phyloP scores from a whole-genome alignment of 23 red algal genomes.

The Gracilariopsis chorda region DNA sequence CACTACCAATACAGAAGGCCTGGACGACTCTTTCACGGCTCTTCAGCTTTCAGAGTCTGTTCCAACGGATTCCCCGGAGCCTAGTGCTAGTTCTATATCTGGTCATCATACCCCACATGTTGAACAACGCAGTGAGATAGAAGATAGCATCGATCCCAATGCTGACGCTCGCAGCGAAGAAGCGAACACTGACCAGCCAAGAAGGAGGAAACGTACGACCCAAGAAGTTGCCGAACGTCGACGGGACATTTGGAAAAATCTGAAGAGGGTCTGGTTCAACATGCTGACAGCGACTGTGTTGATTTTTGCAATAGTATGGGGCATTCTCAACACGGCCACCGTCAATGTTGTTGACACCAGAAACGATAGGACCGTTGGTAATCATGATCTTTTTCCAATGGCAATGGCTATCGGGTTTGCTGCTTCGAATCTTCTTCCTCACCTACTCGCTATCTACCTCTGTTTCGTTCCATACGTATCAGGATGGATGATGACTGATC shows the following conservation, averaged over 20 bases:
- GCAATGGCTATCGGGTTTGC: slow-evolving; percentile 40
- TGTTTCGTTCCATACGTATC: slow-evolving; percentile 27
- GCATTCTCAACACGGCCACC: background rate
- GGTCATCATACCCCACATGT: background rate
- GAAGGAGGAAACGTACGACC: background rate
- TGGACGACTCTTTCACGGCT: background rate
- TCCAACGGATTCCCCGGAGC: background rate
- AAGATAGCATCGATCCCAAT: background rate
- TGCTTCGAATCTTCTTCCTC: background rate
- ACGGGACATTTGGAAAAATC: slow-evolving; percentile 6
- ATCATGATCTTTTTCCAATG: slow-evolving; percentile 12
- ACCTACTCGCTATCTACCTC: slow-evolving; percentile 33
- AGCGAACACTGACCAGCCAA: background rate
- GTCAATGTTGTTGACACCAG: background rate
- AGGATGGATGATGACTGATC: slow-evolving; percentile 55
- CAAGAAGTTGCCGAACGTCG: background rate
- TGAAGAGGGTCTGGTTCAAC: slow-evolving; percentile 48
- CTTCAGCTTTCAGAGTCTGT: background rate
- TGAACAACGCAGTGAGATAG: background rate
- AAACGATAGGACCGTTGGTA: background rate
- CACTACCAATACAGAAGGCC: background rate
- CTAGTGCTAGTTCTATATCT: background rate
- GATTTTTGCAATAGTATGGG: slow-evolving; percentile 33
- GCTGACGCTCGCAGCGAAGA: background rate
- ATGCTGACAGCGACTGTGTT: slow-evolving; percentile 8